Base-by-base conservation (phyloP, 2,329 filamentous ascomycete genomes). In the Thielaviopsis populi region DNA sequence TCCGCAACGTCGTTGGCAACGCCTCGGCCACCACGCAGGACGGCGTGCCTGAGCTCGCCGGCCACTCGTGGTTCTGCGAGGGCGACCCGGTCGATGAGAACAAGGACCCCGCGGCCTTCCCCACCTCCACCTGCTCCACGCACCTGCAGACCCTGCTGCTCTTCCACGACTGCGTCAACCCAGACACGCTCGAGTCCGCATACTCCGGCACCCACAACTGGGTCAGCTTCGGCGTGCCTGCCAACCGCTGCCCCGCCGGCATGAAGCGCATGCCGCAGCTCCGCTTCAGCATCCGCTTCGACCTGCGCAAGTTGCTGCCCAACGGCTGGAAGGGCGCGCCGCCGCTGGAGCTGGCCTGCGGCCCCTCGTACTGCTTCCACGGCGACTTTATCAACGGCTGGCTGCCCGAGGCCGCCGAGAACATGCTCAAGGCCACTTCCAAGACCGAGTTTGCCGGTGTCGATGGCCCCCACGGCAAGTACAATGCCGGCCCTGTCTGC, bases 351-450 rank as follows among this genome's bases (percentile, higher is more conserved):
- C 72, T 78, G 0, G 72, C 77, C 0, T 77, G 73, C 64, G 75
- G 75, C 0, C 68, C 69, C n/a, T 73, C 73, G 0, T 78, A 71
- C 68, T 75, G 74, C 71, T 71, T 70, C 2, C 77, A 79, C 67
- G 76, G 77, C 2, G 77, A 79, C 67, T 78, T 79, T 61, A 76
- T 79, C 69, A 78, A 78, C 46, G 77, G 73, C 4, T 79, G 77
- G 77, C 70, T 74, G 1, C 68, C 69, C 15, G 75, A 77, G 63
- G 73, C 72, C 1, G 74, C 74, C 6, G 59, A 65, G 46, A 65
- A 65, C 24, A 48, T 65, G 59, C 50, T 65, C 11, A 59, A 62
- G 41, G 63, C 63, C 15, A 62, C 46, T 13, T 50, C 54, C 50
- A 62, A 62, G 48, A 46, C 59, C 19, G 48, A 65, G 11, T 65